Percentiles rank a stretch among this genome's conserved stretches.
These are phyloP conservation scores for Rhynchosporium graminicola DNA, from an alignment of 2,329 filamentous ascomycete species.

Conservation along the genomic window DNA sequence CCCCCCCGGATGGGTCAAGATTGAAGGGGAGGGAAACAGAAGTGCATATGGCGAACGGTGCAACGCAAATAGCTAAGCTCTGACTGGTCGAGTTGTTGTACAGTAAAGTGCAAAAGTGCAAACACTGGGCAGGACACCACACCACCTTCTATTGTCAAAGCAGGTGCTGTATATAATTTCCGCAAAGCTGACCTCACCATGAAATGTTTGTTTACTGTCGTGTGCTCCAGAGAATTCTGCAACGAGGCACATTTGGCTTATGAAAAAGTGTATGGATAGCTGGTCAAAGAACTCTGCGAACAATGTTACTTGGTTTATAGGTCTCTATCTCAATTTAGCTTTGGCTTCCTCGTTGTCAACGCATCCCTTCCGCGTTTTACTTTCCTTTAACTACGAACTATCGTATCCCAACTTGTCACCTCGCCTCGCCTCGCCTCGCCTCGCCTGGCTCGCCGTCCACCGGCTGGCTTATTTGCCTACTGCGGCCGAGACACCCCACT, in stretches of 20 bases:
- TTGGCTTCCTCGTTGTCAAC: background rate
- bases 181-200: slow-evolving; percentile 8
- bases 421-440: no score
- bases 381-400: background rate
- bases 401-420: no score
- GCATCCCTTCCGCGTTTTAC: background rate
- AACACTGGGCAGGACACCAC: background rate
- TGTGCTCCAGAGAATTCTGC: slow-evolving; percentile 3
- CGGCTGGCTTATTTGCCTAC: background rate
- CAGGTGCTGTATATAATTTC: slow-evolving; percentile 6
- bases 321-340: background rate
- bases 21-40: background rate
- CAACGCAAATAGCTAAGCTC: background rate
- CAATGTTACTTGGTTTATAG: background rate
- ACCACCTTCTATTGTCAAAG: background rate
- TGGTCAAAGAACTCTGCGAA: background rate
- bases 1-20: background rate
- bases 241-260: background rate
- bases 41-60: background rate
- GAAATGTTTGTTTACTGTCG: background rate
- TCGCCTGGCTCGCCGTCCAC: no score
- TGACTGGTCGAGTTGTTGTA: slow-evolving; percentile 1
- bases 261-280: background rate
- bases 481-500: slow-evolving; percentile 4
- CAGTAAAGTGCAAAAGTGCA: slow-evolving; percentile 17